Evolutionary conservation across 2,329 filamentous ascomycete genomes (phyloP).

Genomic region (Pseudogymnoascus sp.): DNA sequence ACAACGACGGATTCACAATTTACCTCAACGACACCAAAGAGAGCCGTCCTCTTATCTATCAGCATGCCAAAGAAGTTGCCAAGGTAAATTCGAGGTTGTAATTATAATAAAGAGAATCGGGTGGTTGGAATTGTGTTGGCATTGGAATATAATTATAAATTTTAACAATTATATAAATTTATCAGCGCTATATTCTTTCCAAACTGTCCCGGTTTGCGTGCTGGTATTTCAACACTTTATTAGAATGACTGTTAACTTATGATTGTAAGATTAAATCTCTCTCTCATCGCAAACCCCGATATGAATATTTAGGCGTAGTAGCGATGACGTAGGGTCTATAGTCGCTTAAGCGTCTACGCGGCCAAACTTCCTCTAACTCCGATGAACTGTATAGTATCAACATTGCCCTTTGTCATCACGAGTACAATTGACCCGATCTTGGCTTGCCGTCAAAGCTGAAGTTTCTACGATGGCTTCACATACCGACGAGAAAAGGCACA

Average conservation of each 20-base stretch:
- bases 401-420: background rate
- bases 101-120: background rate
- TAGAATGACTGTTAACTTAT: too few species aligned
- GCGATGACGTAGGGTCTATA: background rate
- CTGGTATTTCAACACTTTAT: background rate
- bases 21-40: slow-evolving; percentile 43
- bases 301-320: too few species aligned
- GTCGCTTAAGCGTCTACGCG: background rate
- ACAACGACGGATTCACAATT: slow-evolving; percentile 51
- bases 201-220: background rate
- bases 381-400: background rate
- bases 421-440: background rate
- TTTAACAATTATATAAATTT: background rate
- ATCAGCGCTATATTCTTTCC: background rate
- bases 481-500: slow-evolving; percentile 19
- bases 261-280: too few species aligned
- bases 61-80: slow-evolving; percentile 35
- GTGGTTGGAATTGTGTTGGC: background rate
- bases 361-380: background rate
- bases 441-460: background rate
- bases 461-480: background rate
- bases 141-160: background rate
- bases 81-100: background rate
- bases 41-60: slow-evolving; percentile 37
- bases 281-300: too few species aligned